Conservation (phyloP, 1,139 yeast species). For the Taiozyma sp. region DNA sequence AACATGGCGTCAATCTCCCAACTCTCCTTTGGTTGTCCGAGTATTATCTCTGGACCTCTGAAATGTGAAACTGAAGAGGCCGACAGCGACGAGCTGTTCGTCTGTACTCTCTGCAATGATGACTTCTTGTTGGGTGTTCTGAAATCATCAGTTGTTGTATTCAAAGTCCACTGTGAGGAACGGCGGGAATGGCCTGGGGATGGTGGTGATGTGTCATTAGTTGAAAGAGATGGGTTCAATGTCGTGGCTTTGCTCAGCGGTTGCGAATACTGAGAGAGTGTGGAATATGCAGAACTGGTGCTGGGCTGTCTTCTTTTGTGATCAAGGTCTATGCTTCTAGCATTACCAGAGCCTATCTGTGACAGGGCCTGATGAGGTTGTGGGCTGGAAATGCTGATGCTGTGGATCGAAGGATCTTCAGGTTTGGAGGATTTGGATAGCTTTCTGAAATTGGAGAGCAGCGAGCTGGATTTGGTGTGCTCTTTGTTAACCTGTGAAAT, state of each 20-base stretch:
- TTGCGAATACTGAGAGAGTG: slow-evolving; percentile 18
- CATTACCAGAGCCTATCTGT: background rate
- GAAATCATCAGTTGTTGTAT: slow-evolving; percentile 8
- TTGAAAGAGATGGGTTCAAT: slow-evolving; percentile 15
- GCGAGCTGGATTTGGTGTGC: slow-evolving; percentile 14
- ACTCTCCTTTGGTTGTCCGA: slow-evolving; percentile 56
- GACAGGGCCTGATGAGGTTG: slow-evolving; percentile 11
- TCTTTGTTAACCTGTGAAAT: background rate
- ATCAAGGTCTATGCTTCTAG: background rate
- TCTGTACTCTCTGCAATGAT: slow-evolving; percentile 18
- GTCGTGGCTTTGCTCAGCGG: slow-evolving; percentile 22
- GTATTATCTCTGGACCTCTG: slow-evolving; percentile 26
- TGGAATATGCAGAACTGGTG: slow-evolving; percentile 18
- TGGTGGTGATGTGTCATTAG: slow-evolving; percentile 19
- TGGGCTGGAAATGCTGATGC: slow-evolving; percentile 16
- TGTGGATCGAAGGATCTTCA: slow-evolving; percentile 6
- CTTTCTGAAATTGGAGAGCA: slow-evolving; percentile 24
- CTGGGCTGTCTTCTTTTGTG: slow-evolving; percentile 19
- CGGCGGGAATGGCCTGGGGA: slow-evolving; percentile 23
- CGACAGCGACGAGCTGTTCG: slow-evolving; percentile 13
- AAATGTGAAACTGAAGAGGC: slow-evolving; percentile 3
- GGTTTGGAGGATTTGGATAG: slow-evolving; percentile 14
- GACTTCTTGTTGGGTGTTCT: slow-evolving; percentile 18
- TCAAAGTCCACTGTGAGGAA: slow-evolving; percentile 20
- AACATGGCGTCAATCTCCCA: slow-evolving; percentile 63